These are phyloP conservation scores for Neospora caninum DNA, from an alignment of 169 alveolate genomes.

Conservation along the genomic window DNA sequence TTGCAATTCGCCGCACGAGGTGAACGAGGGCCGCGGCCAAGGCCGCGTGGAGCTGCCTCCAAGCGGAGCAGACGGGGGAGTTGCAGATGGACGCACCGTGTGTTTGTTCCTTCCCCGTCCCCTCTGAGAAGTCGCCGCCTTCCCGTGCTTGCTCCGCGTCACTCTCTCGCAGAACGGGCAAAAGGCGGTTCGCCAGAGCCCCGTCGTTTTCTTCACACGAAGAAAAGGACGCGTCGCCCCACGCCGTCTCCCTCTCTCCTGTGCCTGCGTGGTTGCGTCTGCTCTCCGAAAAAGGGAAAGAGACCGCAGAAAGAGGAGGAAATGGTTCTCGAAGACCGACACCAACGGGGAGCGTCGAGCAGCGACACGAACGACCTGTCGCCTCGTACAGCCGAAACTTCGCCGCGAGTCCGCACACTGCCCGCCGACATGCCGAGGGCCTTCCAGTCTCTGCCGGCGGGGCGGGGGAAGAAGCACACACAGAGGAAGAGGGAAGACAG, in stretches of 20 bases:
- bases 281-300: background rate
- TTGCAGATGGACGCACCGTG: background rate
- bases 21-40: background rate
- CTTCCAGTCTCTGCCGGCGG: background rate
- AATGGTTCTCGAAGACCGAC: too few relatives aligned
- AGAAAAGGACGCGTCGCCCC: too few relatives aligned
- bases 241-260: too few relatives aligned
- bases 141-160: background rate
- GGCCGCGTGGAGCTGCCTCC: background rate
- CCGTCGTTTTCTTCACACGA: background rate
- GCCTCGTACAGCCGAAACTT: constrained; percentile 40
- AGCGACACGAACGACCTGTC: constrained; percentile 15
- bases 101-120: background rate
- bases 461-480: too few relatives aligned
- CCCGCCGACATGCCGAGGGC: constrained; percentile 4
- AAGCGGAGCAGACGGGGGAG: constrained; percentile 6
- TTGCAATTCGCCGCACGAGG: background rate
- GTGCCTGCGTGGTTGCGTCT: too few relatives aligned
- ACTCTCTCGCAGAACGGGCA: background rate
- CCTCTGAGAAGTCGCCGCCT: background rate
- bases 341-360: background rate
- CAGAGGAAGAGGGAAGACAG: too few relatives aligned
- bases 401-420: background rate
- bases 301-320: background rate
- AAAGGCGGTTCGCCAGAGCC: background rate